phyloP scores from a whole-genome alignment of 2,329 filamentous ascomycete genomes.

The Gaeumannomyces sp. region DNA sequence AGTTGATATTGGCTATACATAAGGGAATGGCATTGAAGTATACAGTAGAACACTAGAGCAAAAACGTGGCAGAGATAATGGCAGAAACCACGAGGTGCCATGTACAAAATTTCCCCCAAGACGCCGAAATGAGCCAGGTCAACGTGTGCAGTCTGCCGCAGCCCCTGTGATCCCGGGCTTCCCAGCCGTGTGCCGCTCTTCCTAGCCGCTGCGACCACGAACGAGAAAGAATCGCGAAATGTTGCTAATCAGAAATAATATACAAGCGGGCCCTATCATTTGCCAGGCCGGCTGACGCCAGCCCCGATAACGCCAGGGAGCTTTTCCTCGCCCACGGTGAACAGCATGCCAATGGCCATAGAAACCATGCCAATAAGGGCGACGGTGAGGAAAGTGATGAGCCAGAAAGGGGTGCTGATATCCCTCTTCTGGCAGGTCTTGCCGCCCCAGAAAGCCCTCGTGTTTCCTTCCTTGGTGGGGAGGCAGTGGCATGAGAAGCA shows the following conservation, averaged over 20 bases:
- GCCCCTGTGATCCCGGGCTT: not conserved
- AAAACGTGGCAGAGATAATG: not conserved
- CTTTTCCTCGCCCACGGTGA: slow-evolving; percentile 77
- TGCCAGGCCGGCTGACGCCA: slow-evolving; percentile 68
- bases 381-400: slow-evolving; percentile 71
- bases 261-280: slow-evolving; percentile 30
- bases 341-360: slow-evolving; percentile 72
- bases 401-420: slow-evolving; percentile 80
- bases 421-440: slow-evolving; percentile 87
- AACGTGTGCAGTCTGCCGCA: not conserved
- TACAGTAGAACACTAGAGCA: not conserved
- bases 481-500: slow-evolving; percentile 80
- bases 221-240: not conserved
- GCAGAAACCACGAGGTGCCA: not conserved
- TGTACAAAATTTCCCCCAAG: not conserved
- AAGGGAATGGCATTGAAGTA: not conserved
- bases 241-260: not conserved
- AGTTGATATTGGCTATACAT: not conserved
- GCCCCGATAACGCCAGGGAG: slow-evolving; percentile 94
- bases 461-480: slow-evolving; percentile 43
- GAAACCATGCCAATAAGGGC: slow-evolving; percentile 60
- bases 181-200: not conserved
- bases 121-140: not conserved
- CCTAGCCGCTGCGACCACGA: not conserved
- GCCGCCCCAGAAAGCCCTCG: slow-evolving; percentile 71